Evolutionary conservation across 225 moss, liverwort and hornwort genomes (phyloP), one percentile per base, ranked within the genome.

Genomic region (Asterella californica): DNA sequence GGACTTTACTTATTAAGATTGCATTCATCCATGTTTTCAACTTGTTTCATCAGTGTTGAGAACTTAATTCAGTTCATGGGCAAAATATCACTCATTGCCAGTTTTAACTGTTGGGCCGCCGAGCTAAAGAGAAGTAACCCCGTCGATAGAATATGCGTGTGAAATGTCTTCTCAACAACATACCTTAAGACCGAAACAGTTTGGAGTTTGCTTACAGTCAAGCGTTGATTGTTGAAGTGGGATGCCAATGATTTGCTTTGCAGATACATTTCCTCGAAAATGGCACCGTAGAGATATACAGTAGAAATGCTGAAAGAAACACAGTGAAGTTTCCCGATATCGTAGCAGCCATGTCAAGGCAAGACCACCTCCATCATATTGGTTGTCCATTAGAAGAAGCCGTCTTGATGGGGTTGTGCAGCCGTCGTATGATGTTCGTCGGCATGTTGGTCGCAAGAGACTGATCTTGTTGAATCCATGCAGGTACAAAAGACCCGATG

Each of bases 241-340:
- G 22, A 55, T 53, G 66, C 9, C 24, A 15, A 64, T 70, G 72
- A 0, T 2, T 78, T 59, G 67, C 63, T 22, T 46, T 85, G 81
- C 83, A 99, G 99, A 85, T 99, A 79, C 99, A 99, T 86, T 91
- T 81, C 82, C 80, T 99, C 78, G 91, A 99, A 83, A 89, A 93
- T 72, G 95, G 93, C 12, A 83, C 92, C 36, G 86, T 99, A 49
- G 93, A 99, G 87, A 91, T 99, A 72, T 99, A 99, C 66, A 99
- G 99, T 82, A 90, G 99, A 87, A 99, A 95, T 93, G 93, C 99
- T 71, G 99, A 99, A 84, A 91, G 93, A 74, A 95, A 99, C 68
- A 99, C 95, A 76, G 91, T 83, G 72, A 99, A 93, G 82, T 99
- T 92, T 77, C 99, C 99, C 49, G 99, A 99, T 83, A 89, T 95